These are phyloP conservation scores for Pyricularia pennisetigena DNA, from an alignment of 2,329 filamentous ascomycete species.

Conservation along the genomic window DNA sequence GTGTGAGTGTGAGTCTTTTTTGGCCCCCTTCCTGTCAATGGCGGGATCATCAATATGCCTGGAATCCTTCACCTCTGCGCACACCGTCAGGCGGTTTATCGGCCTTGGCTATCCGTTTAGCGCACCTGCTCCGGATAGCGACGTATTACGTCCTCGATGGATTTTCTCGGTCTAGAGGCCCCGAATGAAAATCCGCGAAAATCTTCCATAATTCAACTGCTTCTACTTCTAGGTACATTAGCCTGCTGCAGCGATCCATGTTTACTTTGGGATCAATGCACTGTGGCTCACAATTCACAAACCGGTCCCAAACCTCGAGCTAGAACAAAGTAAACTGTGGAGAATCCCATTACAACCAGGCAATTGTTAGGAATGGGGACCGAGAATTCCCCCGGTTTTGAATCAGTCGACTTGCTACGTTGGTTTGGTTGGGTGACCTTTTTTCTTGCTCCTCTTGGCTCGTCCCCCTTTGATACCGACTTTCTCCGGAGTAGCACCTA, in stretches of 20 bases:
- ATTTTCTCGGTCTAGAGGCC: neutral
- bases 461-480: constrained; percentile 1
- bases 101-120: neutral
- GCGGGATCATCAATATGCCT: neutral
- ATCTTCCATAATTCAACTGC: neutral
- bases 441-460: neutral
- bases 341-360: neutral
- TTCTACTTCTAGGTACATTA: neutral
- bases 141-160: neutral
- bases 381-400: neutral
- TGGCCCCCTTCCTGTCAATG: neutral
- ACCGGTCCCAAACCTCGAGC: neutral
- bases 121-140: neutral
- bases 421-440: neutral
- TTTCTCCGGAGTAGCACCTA: neutral
- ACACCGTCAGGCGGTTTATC: neutral
- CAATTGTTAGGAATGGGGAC: neutral
- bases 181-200: neutral
- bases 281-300: neutral
- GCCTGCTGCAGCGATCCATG: neutral
- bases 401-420: neutral
- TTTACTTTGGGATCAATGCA: neutral
- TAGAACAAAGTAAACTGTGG: neutral
- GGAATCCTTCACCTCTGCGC: neutral
- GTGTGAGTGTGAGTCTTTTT: neutral